phyloP scores from a whole-genome alignment of 352 stramenopile genomes.

The Peronospora belbahrii region DNA sequence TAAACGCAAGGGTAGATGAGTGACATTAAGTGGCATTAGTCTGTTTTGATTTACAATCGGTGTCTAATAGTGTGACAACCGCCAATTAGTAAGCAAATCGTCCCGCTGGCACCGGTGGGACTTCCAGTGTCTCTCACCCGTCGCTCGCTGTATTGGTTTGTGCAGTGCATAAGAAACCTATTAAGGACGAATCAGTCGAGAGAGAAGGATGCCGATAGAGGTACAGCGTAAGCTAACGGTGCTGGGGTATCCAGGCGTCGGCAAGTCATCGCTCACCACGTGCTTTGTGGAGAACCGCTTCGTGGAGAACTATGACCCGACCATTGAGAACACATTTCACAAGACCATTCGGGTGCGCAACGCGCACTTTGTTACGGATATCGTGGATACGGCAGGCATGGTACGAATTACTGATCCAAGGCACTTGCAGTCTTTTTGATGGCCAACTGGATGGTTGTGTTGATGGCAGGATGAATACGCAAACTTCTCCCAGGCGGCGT shows the following conservation, averaged over 20 bases:
- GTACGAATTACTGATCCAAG: conserved; percentile 19
- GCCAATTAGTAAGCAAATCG: neutral
- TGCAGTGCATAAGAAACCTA: conserved; percentile 6
- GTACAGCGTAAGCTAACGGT: conserved; percentile 94
- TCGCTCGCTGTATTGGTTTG: conserved; percentile 1
- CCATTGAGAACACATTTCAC: conserved; percentile 95
- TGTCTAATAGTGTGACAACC: neutral
- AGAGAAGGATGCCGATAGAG: conserved; percentile 74
- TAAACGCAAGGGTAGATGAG: neutral
- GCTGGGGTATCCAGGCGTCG: conserved; percentile 90
- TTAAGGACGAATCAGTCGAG: conserved; percentile 2
- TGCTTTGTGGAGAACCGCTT: conserved; percentile 92
- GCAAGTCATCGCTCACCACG: conserved; percentile 93
- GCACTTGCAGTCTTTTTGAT: neutral
- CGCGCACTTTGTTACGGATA: conserved; percentile 94
- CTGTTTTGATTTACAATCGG: neutral
- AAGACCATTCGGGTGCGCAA: conserved; percentile 95
- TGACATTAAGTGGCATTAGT: neutral
- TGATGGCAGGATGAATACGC: conserved; percentile 89
- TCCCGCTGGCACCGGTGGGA: neutral
- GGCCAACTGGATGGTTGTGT: conserved; percentile 4
- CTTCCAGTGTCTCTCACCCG: conserved; percentile 14
- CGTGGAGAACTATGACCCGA: conserved; percentile 91
- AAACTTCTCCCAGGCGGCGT: conserved; percentile 92
- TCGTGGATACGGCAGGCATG: conserved; percentile 96